Evolutionary conservation across 306 rosid species (phyloP).

Genomic region (Dryas octopetala): DNA sequence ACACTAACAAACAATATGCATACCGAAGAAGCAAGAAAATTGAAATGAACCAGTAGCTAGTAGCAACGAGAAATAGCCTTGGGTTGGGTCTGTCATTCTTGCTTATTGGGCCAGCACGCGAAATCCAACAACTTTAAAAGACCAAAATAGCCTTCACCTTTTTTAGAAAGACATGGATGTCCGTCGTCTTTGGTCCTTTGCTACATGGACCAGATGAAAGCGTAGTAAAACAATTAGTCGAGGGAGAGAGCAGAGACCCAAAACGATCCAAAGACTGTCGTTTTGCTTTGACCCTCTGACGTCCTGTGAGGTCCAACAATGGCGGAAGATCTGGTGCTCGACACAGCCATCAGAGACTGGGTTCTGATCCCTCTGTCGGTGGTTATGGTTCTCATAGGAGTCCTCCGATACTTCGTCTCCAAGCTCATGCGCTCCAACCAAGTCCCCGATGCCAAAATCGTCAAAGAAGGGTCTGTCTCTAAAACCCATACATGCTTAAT

Average conservation of each 20-base stretch:
- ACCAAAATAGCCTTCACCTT: not conserved
- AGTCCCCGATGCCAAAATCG: slow-evolving; percentile 83
- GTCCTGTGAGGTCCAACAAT: slow-evolving; percentile 35
- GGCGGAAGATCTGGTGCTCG: slow-evolving; percentile 98
- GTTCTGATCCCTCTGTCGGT: slow-evolving; percentile 95
- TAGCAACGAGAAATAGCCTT: too few species aligned
- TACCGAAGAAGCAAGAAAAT: too few species aligned
- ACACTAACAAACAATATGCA: too few species aligned
- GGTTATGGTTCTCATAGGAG: slow-evolving; percentile 97
- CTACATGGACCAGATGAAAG: not conserved
- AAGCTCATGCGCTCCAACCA: slow-evolving; percentile 90
- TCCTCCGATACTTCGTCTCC: slow-evolving; percentile 89
- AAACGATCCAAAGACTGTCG: not conserved
- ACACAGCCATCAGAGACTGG: slow-evolving; percentile 99
- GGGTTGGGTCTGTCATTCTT: not conserved
- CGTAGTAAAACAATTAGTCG: not conserved
- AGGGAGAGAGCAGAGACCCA: not conserved
- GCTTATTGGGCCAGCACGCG: not conserved
- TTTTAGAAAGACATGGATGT: not conserved
- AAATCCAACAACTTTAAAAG: not conserved
- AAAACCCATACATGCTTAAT: not conserved
- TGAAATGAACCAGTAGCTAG: too few species aligned
- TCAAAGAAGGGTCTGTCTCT: slow-evolving; percentile 74
- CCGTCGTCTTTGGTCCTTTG: not conserved
- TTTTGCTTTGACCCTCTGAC: not conserved